phyloP scores from a whole-genome alignment of 2,329 filamentous ascomycete genomes.

The Claviceps quebecensis region DNA sequence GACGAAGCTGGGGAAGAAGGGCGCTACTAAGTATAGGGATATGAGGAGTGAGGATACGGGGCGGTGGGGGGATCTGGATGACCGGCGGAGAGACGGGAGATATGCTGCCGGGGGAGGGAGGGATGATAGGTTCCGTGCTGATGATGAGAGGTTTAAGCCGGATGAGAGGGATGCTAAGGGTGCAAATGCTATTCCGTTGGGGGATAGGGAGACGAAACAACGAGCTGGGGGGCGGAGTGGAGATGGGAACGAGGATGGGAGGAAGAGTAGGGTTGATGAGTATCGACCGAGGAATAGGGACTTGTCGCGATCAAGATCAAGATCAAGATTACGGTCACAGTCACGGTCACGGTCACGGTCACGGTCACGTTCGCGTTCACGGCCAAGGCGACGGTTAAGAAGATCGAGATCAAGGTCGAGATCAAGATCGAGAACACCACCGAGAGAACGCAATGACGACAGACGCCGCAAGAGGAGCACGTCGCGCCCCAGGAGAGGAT shows the following conservation, averaged over 20 bases:
- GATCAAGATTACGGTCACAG: conserved; percentile 10
- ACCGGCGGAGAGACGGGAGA: conserved; percentile 21
- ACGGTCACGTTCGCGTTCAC: conserved; percentile 16
- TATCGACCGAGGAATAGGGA: neutral
- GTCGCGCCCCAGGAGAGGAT: conserved; percentile 37
- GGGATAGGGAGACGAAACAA: conserved; percentile 23
- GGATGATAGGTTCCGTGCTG: conserved; percentile 56
- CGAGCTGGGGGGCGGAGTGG: conserved; percentile 18
- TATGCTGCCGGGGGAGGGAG: conserved; percentile 43
- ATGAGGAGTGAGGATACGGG: conserved; percentile 85
- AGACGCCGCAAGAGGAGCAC: conserved; percentile 42
- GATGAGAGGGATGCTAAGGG: conserved; percentile 38
- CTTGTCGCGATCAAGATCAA: neutral
- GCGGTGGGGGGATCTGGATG: conserved; percentile 57
- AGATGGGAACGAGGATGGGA: conserved; percentile 12
- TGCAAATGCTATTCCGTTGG: conserved; percentile 57
- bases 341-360: conserved; percentile 14
- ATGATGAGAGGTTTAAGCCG: conserved; percentile 36
- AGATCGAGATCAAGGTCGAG: conserved; percentile 14
- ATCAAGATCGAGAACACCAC: conserved; percentile 30
- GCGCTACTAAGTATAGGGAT: conserved; percentile 79
- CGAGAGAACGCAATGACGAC: conserved; percentile 28
- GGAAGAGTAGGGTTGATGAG: conserved; percentile 1
- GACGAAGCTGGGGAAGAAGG: conserved; percentile 87
- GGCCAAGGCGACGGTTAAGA: neutral